Base-by-base conservation (phyloP, 371 early-diverging fungal species). In the Mucor racemosus region DNA sequence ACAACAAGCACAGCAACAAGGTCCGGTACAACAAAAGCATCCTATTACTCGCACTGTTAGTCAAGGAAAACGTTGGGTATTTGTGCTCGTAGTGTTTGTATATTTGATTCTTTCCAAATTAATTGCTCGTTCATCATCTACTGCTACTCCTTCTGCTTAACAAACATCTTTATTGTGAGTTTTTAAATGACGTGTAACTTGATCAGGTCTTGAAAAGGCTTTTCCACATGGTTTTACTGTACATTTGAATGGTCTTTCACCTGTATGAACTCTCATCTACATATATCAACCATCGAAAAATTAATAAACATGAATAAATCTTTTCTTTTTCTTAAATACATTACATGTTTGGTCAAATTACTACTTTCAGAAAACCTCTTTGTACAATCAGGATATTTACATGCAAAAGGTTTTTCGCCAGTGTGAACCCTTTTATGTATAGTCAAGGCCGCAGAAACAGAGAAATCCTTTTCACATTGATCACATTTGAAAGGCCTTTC, bases 401-500 rank as follows among this genome's bases (percentile, higher is more conserved):
- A 94, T 36, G 76, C 71, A 75, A 90, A 94, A 3, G 94, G 94
- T 46, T 87, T 89, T 67, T 92, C 92, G 40, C 86, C 90, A n/a
- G 89, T 82, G 66, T 90, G 90, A 7, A 86, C 80, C 11, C 92
- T 82, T 7, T 79, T 72, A 69, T 92, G 92, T 36, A 90, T 87
- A 3, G 90, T 91, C 35, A 92, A 63, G 1, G 92, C 89, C 17
- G 90, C 89, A 3, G 89, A 81, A 31, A 91, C 86, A 0, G 91
- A 85, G 79, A 97, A 97, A 34, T 84, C 74, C 60, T 91, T 91
- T 19, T 76, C 71, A 71, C 95, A 95, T 41, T 86, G 79, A 15
- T 85, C 84, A 70, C 96, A 96, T 61, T 85, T 86, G 77, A 86
- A 95, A 5, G 94, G 94, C 48, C 87, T 88, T 64, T 92, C 93